Percentiles rank a stretch among this genome's conserved stretches.
Evolutionary conservation across 2,329 filamentous ascomycete genomes (phyloP).

Genomic region (Erysiphe pulchra): DNA sequence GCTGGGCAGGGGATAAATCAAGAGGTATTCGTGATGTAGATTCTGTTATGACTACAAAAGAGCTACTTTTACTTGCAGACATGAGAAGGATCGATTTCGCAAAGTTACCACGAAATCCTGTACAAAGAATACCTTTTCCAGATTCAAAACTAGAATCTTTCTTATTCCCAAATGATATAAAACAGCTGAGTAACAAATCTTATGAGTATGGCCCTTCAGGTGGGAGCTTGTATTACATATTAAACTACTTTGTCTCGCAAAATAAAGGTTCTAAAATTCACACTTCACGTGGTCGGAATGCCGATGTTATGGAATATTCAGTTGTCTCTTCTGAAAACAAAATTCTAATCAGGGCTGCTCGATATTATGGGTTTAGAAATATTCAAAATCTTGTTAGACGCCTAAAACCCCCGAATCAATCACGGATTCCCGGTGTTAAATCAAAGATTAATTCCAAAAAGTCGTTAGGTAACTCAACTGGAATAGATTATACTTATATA

Average conservation of each 20-base stretch:
- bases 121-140: slow-evolving; percentile 38
- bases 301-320: slow-evolving; percentile 70
- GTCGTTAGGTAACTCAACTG: slow-evolving; percentile 15
- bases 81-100: slow-evolving; percentile 59
- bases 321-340: slow-evolving; percentile 31
- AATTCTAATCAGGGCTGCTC: slow-evolving; percentile 50
- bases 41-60: slow-evolving; percentile 91
- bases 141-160: slow-evolving; percentile 45
- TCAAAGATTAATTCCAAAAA: slow-evolving; percentile 29
- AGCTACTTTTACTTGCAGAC: slow-evolving; percentile 71
- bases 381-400: slow-evolving; percentile 94
- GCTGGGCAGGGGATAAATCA: slow-evolving; percentile 33
- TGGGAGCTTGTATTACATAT: slow-evolving; percentile 66
- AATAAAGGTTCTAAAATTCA: slow-evolving; percentile 49
- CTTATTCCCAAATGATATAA: slow-evolving; percentile 33
- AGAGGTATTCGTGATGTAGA: slow-evolving; percentile 64
- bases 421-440: slow-evolving; percentile 55
- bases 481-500: slow-evolving; percentile 63
- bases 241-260: slow-evolving; percentile 44
- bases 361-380: slow-evolving; percentile 94
- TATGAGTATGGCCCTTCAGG: slow-evolving; percentile 54
- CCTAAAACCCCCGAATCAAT: slow-evolving; percentile 55
- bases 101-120: slow-evolving; percentile 31
- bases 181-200: slow-evolving; percentile 18
- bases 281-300: slow-evolving; percentile 54